Base-by-base conservation (phyloP, 257 asterid genomes). In the Echites panduratus region DNA sequence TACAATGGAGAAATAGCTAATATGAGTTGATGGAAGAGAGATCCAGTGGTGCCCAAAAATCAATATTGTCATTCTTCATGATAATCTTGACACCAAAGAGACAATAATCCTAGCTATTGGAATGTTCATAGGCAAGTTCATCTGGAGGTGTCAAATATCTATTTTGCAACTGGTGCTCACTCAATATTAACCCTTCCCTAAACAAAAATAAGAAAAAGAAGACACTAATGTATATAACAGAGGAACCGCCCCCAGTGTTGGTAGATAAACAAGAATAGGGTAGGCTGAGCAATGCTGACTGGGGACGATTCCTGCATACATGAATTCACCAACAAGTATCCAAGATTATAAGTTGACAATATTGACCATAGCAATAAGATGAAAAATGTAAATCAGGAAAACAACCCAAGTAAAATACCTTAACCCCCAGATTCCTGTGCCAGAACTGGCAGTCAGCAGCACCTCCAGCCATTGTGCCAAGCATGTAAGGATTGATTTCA, bases 381-480 rank as follows among this genome's bases (percentile, higher is more conserved):
- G 44, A n/a, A 17, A 38, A 35, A 13, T 62, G 12, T 62, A 62
- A 38, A 62, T 62, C 32, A 20, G 45, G 67, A 16, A 62, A 2
- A 27, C 13, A 62, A 62, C 20, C 35, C 40, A 58, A 32, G 67
- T 62, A 22, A 22, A 56, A 56, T 77, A 89, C 96, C 97, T 93
- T 91, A 40, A 89, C 81, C 32, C 97, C 97, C 71, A 91, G 75
- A 81, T 91, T 91, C 66, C 92, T 86, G 85, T 87, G 95, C 97
- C 97, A 91, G 85, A 91, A 91, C 83, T 89, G 97, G 86, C 97
- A 91, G 82, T 91, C 97, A 50, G 96, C 96, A 70, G 93, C 98
- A 70, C 98, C 97, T 75, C 97, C 98, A 79, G 96, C 98, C 98
- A 93, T 90, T 58, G 98, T 93, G 41, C 97, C 96, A 76, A 89